These are phyloP conservation scores for Calonectria naviculata DNA, from an alignment of 2,329 filamentous ascomycete genomes.

Conservation along the genomic window DNA sequence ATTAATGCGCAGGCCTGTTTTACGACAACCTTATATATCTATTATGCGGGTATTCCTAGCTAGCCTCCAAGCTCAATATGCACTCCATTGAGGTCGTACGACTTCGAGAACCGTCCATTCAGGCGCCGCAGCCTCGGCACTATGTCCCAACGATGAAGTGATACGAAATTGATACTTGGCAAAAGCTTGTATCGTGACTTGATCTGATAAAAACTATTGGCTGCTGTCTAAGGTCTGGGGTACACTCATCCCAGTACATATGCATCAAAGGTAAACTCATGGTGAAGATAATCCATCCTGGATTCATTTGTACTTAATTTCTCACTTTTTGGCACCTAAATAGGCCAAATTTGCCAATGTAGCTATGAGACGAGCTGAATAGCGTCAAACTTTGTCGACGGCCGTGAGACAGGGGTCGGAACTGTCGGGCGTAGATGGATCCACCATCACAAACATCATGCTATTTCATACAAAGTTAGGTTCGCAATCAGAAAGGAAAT, in stretches of 20 bases:
- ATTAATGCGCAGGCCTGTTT: not conserved
- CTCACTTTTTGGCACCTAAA: not conserved
- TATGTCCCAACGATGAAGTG: not conserved
- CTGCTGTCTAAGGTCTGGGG: too few relatives aligned
- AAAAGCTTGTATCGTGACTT: not conserved
- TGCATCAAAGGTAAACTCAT: too few relatives aligned
- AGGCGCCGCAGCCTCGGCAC: too few relatives aligned
- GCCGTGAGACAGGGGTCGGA: not conserved
- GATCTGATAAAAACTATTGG: not conserved
- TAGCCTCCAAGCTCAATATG: not conserved
- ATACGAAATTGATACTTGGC: not conserved
- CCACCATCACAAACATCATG: not conserved
- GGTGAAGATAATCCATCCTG: too few relatives aligned
- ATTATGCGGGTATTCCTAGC: not conserved
- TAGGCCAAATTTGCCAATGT: not conserved
- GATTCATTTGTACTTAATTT: not conserved
- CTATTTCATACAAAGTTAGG: not conserved
- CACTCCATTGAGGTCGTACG: not conserved
- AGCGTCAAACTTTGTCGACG: not conserved
- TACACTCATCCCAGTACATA: too few relatives aligned
- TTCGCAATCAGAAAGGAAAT: not conserved
- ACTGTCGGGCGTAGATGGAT: not conserved
- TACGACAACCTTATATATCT: not conserved
- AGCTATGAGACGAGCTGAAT: not conserved
- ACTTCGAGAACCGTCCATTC: not conserved